Percentiles rank a stretch among this genome's conserved stretches.
phyloP scores from a whole-genome alignment of 139 green algal genomes.

The Penium margaritaceum region DNA sequence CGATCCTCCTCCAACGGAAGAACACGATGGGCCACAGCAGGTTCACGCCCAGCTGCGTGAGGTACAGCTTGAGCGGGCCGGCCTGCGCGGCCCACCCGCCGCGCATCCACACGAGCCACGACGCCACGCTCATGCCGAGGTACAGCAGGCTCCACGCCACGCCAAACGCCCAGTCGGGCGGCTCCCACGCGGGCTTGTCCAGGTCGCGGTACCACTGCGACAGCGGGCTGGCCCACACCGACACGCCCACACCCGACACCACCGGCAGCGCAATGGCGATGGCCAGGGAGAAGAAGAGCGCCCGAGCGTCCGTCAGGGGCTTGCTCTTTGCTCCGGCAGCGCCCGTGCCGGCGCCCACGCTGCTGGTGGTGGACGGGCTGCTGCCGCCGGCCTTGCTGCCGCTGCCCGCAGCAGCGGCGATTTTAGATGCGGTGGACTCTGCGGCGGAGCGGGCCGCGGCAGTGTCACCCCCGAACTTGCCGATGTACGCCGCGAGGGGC shows the following conservation, averaged over 20 bases:
- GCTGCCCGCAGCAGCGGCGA: no score
- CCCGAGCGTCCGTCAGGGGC: no score
- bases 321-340: no score
- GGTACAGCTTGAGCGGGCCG: conserved; percentile 24
- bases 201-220: conserved; percentile 27
- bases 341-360: no score
- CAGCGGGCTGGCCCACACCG: neutral
- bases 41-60: conserved; percentile 29
- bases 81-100: conserved; percentile 8
- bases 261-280: conserved; percentile 18
- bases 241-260: neutral
- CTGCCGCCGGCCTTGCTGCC: no score
- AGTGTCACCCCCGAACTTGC: no score
- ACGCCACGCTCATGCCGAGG: conserved; percentile 18
- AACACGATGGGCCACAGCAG: conserved; percentile 28
- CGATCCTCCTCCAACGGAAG: no score
- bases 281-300: neutral
- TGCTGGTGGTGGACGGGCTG: no score
- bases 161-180: conserved; percentile 19
- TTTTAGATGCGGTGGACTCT: no score
- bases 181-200: conserved; percentile 30
- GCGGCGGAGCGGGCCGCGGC: no score
- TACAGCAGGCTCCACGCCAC: conserved; percentile 29
- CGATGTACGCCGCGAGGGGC: no score
- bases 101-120: conserved; percentile 22